These are phyloP conservation scores for Boletales sp. DNA, from an alignment of 768 basidiomycete genomes.

Conservation along the genomic window DNA sequence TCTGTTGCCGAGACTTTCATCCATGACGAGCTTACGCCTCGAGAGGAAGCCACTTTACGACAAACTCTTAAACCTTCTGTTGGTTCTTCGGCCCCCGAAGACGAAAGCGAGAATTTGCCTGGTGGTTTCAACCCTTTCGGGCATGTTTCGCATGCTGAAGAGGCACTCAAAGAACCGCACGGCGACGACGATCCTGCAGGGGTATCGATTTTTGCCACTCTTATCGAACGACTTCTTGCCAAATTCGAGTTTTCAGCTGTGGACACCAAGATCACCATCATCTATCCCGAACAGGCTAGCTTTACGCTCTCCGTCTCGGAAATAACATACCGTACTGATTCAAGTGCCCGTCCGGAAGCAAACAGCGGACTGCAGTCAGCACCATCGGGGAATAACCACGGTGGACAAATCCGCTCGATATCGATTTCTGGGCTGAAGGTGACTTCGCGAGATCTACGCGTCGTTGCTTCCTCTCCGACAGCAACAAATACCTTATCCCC, in stretches of 20 bases:
- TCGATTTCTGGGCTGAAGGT: constrained; percentile 55
- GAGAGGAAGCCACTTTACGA: constrained; percentile 68
- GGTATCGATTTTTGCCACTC: constrained; percentile 74
- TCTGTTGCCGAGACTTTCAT: constrained; percentile 86
- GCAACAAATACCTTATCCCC: constrained; percentile 26
- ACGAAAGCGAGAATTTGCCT: constrained; percentile 49
- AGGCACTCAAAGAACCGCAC: constrained; percentile 25
- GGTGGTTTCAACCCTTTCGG: constrained; percentile 64
- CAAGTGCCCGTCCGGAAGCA: constrained; percentile 3
- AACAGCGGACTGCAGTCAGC: constrained; percentile 26
- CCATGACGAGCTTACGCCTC: constrained; percentile 70
- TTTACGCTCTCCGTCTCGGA: constrained; percentile 57
- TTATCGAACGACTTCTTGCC: constrained; percentile 75
- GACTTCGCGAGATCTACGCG: constrained; percentile 44
- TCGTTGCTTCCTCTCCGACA: constrained; percentile 12
- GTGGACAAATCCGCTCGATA: constrained; percentile 44
- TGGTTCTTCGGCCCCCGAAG: constrained; percentile 24
- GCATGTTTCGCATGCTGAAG: constrained; percentile 30
- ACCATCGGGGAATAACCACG: constrained; percentile 8
- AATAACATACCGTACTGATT: constrained; percentile 52
- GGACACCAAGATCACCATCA: constrained; percentile 63
- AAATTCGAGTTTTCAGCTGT: constrained; percentile 74
- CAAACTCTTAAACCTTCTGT: constrained; percentile 59
- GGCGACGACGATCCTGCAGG: constrained; percentile 63
- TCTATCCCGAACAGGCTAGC: constrained; percentile 61